Evolutionary conservation across 108 stramenopile genomes (phyloP).

Genomic region (Cyclotella choctawhatcheeana): DNA sequence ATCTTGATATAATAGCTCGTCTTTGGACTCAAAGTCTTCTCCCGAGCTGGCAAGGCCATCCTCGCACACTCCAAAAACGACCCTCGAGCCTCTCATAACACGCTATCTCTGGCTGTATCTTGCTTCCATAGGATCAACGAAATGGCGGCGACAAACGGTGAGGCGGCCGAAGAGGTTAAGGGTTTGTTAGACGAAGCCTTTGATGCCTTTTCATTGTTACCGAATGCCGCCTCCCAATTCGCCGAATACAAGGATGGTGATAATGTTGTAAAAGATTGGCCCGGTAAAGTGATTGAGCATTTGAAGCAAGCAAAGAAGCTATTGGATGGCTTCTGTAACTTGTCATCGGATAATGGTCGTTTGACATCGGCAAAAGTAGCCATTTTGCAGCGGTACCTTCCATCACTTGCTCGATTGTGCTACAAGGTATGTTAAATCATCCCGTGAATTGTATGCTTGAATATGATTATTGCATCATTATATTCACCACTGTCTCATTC

Average conservation of each 20-base stretch:
- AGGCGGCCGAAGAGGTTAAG: slow-evolving; percentile 28
- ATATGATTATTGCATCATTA: too few relatives aligned
- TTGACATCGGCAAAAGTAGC: slow-evolving; percentile 26
- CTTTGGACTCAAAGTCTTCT: slow-evolving; percentile 46
- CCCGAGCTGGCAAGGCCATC: slow-evolving; percentile 43
- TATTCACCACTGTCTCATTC: too few relatives aligned
- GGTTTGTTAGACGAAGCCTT: slow-evolving; percentile 52
- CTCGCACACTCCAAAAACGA: slow-evolving; percentile 25
- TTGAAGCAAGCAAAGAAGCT: slow-evolving; percentile 33
- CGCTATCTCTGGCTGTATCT: slow-evolving; percentile 30
- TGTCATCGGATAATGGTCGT: slow-evolving; percentile 8
- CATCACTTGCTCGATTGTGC: slow-evolving; percentile 46
- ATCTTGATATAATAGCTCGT: slow-evolving; percentile 17
- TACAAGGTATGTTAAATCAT: slow-evolving; percentile 28
- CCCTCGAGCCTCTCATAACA: slow-evolving; percentile 35
- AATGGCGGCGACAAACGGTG: slow-evolving; percentile 33
- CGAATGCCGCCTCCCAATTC: slow-evolving; percentile 42
- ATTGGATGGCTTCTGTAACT: slow-evolving; percentile 30
- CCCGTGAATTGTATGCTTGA: too few relatives aligned
- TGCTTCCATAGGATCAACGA: slow-evolving; percentile 35
- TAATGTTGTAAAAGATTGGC: slow-evolving; percentile 23
- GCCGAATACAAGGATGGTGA: slow-evolving; percentile 21
- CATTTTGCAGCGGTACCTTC: slow-evolving; percentile 39
- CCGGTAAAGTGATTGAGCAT: slow-evolving; percentile 28
- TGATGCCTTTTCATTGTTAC: slow-evolving; percentile 32